Evolutionary conservation across 345 rosid genomes (phyloP), one percentile per base, ranked within the genome.

Genomic region (Trapa bicornis): DNA sequence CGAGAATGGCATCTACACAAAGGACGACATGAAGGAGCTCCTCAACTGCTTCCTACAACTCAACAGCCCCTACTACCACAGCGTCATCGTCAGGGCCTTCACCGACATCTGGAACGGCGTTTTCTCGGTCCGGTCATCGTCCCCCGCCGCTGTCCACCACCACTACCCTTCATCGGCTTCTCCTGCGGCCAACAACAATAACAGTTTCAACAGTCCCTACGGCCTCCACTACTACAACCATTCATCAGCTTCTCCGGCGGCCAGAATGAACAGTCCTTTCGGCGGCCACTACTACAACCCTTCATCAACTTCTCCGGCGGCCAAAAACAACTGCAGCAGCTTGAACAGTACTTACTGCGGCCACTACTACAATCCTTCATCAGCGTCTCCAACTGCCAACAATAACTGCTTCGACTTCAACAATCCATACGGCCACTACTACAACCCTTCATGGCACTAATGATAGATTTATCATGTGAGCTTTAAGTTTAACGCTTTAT

Each of bases 81-180:
- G 89, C 61, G 75, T 88, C 70, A 94, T 94, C 41, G 83, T 90
- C 47, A 70, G 88, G 41, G 99, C 92, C 39, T 94, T 94, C 81
- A 84, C 97, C 0, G 99, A 94, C 82, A 91, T 94, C 75, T 94
- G 99, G 92, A 87, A 91, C 54, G 92, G 85, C 0, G 88, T 93
- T 41, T 85, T 78, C 81, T 85, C 89, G 0, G 82, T 68, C 65
- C 71, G 74, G 67, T 47, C 77, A 1, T 60, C 65, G 0, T 33
- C 47, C 29, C 29, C 29, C 41, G 64, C 54, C 45, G n/a, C 41
- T 32, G 56, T 45, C 69, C 13, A 50, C 48, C 41, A 33, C 36
- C 2, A 33, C 41, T 47, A 13, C 12, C 57, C 61, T 10, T 37
- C 69, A 5, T 52, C 62, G 29, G 29, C 29, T 37, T 15, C 61